A percentile compares a stretch with the other conserved stretches of the same genome.
These are phyloP conservation scores for Helianthus tuberosus DNA, from an alignment of 129 eudicot genomes.

Conservation along the genomic window DNA sequence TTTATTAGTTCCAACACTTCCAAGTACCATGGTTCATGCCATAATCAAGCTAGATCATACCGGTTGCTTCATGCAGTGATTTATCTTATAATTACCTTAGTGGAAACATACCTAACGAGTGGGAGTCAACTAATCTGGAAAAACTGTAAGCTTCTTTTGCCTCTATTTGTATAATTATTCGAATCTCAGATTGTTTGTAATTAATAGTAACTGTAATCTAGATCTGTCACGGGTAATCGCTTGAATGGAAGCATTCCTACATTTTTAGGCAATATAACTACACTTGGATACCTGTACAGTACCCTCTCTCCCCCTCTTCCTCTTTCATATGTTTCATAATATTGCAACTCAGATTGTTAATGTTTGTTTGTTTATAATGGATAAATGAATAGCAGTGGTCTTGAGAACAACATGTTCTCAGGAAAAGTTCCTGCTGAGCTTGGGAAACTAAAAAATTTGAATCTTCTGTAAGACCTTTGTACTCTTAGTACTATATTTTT, in stretches of 20 bases:
- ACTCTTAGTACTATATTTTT: not conserved
- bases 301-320: slow-evolving; percentile 17
- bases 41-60: not conserved
- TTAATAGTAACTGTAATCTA: not conserved
- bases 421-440: slow-evolving; percentile 65
- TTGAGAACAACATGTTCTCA: slow-evolving; percentile 55
- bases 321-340: not conserved
- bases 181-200: too few relatives aligned
- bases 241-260: slow-evolving; percentile 68
- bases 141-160: slow-evolving; percentile 41
- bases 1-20: not conserved
- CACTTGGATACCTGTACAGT: slow-evolving; percentile 44
- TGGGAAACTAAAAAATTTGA: slow-evolving; percentile 51
- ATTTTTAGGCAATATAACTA: slow-evolving; percentile 54
- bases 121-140: slow-evolving; percentile 56
- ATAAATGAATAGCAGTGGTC: slow-evolving; percentile 39
- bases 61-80: slow-evolving; percentile 43
- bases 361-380: not conserved
- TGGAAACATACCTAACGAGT: slow-evolving; percentile 63
- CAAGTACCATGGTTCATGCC: not conserved
- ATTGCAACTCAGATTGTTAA: not conserved
- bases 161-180: too few relatives aligned
- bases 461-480: slow-evolving; percentile 40
- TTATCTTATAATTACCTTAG: slow-evolving; percentile 52
- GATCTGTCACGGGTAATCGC: slow-evolving; percentile 53